phyloP scores from a whole-genome alignment of 371 early-diverging fungal species.

The Lichtheimia corymbifera region DNA sequence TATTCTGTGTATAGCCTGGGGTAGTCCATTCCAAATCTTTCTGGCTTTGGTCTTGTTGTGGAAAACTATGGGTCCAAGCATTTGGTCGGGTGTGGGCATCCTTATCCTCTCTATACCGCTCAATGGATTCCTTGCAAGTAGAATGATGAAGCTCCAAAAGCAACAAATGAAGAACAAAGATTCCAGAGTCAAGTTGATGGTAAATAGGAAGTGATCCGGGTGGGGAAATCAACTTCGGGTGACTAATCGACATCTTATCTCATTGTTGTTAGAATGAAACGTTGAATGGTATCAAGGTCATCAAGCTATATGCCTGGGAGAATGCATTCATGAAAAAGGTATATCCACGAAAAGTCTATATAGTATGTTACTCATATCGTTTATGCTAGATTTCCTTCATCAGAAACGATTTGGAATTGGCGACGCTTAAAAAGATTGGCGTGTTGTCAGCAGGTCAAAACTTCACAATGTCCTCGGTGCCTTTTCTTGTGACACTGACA shows the following conservation, averaged over 20 bases:
- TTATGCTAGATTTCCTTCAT: conserved; percentile 58
- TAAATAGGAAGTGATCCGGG: not conserved
- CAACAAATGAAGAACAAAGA: conserved; percentile 92
- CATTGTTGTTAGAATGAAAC: conserved; percentile 72
- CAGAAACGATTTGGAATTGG: conserved; percentile 77
- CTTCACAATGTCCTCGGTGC: conserved; percentile 77
- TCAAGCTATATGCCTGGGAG: conserved; percentile 89
- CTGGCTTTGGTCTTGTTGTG: conserved; percentile 82
- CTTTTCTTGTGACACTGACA: conserved; percentile 85
- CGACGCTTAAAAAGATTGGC: conserved; percentile 77
- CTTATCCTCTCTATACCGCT: conserved; percentile 80
- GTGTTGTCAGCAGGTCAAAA: conserved; percentile 60
- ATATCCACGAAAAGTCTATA: not conserved
- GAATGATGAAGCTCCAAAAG: conserved; percentile 76
- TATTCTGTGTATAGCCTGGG: conserved; percentile 59
- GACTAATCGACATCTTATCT: not conserved
- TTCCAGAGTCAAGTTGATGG: conserved; percentile 84
- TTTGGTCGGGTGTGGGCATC: conserved; percentile 86
- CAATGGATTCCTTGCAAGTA: conserved; percentile 62
- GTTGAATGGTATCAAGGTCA: conserved; percentile 90
- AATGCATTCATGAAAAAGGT: conserved; percentile 58
- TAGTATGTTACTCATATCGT: not conserved
- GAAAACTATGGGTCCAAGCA: conserved; percentile 80
- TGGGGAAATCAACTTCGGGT: too few species aligned
- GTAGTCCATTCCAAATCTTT: conserved; percentile 89